A percentile compares a stretch with the other conserved stretches of the same genome.
Conservation (phyloP, 2,329 filamentous ascomycete species). For the Paecilomyces fulvus region DNA sequence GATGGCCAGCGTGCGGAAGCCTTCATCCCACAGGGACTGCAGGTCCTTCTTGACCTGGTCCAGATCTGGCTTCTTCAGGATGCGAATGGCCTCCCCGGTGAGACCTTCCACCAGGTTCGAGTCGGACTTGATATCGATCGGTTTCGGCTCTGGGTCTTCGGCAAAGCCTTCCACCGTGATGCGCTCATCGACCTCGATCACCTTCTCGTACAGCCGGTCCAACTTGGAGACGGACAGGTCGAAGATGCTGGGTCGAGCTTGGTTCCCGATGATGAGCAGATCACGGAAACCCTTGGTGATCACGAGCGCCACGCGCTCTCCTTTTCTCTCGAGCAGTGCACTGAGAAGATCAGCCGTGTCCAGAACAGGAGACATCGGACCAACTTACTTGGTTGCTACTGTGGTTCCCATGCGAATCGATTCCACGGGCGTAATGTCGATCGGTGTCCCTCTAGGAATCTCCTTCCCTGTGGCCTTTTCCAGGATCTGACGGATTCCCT, state of each 20-base stretch:
- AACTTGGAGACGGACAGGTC: slow-evolving; percentile 75
- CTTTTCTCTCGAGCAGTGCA: slow-evolving; percentile 75
- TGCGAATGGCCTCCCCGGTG: slow-evolving; percentile 55
- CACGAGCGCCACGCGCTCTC: slow-evolving; percentile 72
- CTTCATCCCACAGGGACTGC: slow-evolving; percentile 39
- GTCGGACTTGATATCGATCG: slow-evolving; percentile 10
- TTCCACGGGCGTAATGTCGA: slow-evolving; percentile 10
- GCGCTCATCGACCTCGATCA: slow-evolving; percentile 15
- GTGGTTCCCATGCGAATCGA: slow-evolving; percentile 82
- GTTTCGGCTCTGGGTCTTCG: slow-evolving; percentile 14
- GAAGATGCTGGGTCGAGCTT: slow-evolving; percentile 77
- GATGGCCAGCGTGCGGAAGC: slow-evolving; percentile 28
- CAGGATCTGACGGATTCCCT: slow-evolving; percentile 70
- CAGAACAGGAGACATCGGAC: slow-evolving; percentile 41
- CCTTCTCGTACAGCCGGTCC: slow-evolving; percentile 37
- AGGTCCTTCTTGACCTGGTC: slow-evolving; percentile 48
- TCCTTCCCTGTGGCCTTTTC: slow-evolving; percentile 9
- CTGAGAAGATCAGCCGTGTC: slow-evolving; percentile 83
- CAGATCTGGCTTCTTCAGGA: slow-evolving; percentile 51
- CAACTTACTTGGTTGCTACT: slow-evolving; percentile 62
- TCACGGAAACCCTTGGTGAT: slow-evolving; percentile 80
- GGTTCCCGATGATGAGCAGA: slow-evolving; percentile 78
- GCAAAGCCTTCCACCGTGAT: slow-evolving; percentile 42
- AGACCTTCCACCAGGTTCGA: slow-evolving; percentile 38
- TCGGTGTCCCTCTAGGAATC: slow-evolving; percentile 9